These are phyloP conservation scores for Aristolochia californica DNA, from an alignment of 164 flowering plant genomes.

Conservation along the genomic window DNA sequence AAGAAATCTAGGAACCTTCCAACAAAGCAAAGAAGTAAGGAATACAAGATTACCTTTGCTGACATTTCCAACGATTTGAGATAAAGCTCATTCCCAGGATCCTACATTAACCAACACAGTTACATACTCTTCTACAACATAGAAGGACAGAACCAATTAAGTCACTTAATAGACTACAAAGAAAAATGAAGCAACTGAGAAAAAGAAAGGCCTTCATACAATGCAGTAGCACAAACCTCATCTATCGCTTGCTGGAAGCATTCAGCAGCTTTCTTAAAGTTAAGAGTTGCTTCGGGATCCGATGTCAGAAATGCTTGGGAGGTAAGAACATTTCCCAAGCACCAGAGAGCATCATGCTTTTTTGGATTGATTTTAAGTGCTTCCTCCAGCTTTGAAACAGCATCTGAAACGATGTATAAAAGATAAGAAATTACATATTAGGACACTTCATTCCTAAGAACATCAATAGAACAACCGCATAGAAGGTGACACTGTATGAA, in stretches of 20 bases:
- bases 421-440: not conserved
- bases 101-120: constrained; percentile 32
- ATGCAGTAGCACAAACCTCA: constrained; percentile 31
- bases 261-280: constrained; percentile 46
- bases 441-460: not conserved
- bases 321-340: constrained; percentile 78
- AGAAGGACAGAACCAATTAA: not conserved
- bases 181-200: not conserved
- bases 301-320: constrained; percentile 63
- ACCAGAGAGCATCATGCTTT: constrained; percentile 83
- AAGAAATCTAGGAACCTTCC: too few species aligned
- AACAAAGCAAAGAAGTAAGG: not conserved
- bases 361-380: constrained; percentile 51
- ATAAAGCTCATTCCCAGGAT: constrained; percentile 66
- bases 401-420: constrained; percentile 28
- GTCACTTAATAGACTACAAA: too few species aligned
- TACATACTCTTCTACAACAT: not conserved
- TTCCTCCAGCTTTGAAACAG: constrained; percentile 70
- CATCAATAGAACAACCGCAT: not conserved
- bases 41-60: constrained; percentile 40
- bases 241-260: constrained; percentile 63
- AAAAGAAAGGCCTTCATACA: not conserved
- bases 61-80: constrained; percentile 61
- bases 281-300: constrained; percentile 47
- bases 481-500: not conserved